phyloP scores from a whole-genome alignment of 2,329 filamentous ascomycete genomes.

The Monosporascus cannonballus region DNA sequence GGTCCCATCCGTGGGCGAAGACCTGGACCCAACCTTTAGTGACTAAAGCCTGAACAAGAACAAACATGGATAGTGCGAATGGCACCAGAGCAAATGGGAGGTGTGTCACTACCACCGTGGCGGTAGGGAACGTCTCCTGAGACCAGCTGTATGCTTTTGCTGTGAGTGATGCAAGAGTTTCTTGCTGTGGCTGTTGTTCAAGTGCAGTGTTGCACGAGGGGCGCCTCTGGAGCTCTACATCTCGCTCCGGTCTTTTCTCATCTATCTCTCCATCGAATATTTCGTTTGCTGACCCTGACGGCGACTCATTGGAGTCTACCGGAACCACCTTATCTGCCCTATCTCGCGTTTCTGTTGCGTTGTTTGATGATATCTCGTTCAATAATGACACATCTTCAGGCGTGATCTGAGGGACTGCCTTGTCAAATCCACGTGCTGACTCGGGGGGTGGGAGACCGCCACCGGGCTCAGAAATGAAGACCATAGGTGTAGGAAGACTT shows the following conservation, averaged over 20 bases:
- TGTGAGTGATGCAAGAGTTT: slow-evolving; percentile 48
- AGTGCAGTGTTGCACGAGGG: slow-evolving; percentile 1
- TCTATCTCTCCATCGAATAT: slow-evolving; percentile 6
- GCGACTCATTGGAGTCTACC: slow-evolving; percentile 2
- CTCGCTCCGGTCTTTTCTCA: slow-evolving; percentile 8
- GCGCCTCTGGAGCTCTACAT: slow-evolving; percentile 10
- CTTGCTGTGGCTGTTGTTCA: slow-evolving; percentile 11
- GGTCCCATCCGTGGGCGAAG: slow-evolving; percentile 68
- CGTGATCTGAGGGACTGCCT: not conserved
- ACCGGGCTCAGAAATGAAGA: not conserved
- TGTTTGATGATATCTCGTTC: not conserved
- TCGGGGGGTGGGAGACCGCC: not conserved
- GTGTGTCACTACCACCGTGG: slow-evolving; percentile 57
- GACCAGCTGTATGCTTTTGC: slow-evolving; percentile 47
- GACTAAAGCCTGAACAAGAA: slow-evolving; percentile 65
- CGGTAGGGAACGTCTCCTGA: slow-evolving; percentile 66
- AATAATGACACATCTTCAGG: not conserved
- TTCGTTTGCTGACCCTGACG: slow-evolving; percentile 2
- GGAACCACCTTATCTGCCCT: slow-evolving; percentile 1
- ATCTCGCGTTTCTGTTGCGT: not conserved
- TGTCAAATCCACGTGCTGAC: not conserved
- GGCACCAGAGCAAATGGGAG: slow-evolving; percentile 63
- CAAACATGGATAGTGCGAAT: slow-evolving; percentile 69
- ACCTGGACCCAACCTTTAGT: slow-evolving; percentile 70
- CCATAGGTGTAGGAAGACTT: not conserved